Base-by-base conservation (phyloP, 139 green algal species). In the Chlorella ohadii region DNA sequence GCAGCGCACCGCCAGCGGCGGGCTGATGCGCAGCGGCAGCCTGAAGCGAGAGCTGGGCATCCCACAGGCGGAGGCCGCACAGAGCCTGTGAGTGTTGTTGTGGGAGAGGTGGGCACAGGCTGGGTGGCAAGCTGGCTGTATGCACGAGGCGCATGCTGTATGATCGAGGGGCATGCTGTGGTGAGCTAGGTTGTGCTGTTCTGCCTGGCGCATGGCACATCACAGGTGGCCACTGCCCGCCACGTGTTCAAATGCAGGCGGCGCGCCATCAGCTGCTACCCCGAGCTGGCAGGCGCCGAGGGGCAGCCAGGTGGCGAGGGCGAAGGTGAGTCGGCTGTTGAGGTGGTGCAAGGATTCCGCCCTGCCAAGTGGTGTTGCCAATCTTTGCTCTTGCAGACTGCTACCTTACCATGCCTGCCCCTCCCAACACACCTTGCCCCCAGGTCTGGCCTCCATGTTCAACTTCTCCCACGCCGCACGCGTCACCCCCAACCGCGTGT, bases 401-500 rank as follows among this genome's bases (percentile, higher is more conserved):
- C 64, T 38, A 2, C n/a, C 28, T 41, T 3, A 6, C 19, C 64
- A 11, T 38, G 64, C n/a, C 71, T 39, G 27, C 71, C 23, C 51
- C 23, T 1, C 77, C 34, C 6, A 12, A 27, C 76, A 12, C 13
- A 38, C 15, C 31, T 51, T 2, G 0, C 22, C 36, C 68, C 68
- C 83, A 77, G 79, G 84, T 59, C 34, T 84, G 33, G 38, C 82
- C 55, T 63, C 73, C 61, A 82, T 75, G 28, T 86, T 90, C 55
- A 81, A 87, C 44, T 90, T 90, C 66, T 87, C 82, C 55, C 86
- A 90, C 72, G 86, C 86, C 41, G 78, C 85, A 13, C 67, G 78
- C 39, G 88, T 93, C n/a, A 79, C 83, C 17, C 90, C 90, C 36
- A 93, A 95, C 85, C 82, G 93, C 38, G 94, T 98, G 12, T 98